phyloP scores from a whole-genome alignment of 306 rosid genomes.

The Trichosanthes cucumerina region DNA sequence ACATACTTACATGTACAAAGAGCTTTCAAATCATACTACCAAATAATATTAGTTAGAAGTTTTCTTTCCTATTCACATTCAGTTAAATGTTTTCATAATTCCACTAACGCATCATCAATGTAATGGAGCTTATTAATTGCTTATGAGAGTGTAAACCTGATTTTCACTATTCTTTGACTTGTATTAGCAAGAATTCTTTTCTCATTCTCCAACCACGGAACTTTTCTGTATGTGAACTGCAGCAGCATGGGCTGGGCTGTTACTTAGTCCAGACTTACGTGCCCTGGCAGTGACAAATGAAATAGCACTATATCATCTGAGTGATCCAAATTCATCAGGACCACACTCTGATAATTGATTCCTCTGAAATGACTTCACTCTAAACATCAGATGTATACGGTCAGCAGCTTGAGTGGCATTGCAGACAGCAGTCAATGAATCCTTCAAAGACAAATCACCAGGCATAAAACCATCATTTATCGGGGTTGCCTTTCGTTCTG shows the following conservation, averaged over 20 bases:
- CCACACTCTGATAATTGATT: conserved; percentile 32
- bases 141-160: conserved; percentile 41
- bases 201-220: conserved; percentile 88
- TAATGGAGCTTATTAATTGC: conserved; percentile 1
- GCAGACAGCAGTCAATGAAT: conserved; percentile 70
- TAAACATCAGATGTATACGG: conserved; percentile 61
- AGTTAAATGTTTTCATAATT: neutral
- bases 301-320: conserved; percentile 42
- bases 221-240: conserved; percentile 81
- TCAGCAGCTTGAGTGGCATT: conserved; percentile 86
- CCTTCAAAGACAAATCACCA: conserved; percentile 55
- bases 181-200: conserved; percentile 72
- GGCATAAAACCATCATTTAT: conserved; percentile 35
- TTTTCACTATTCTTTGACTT: conserved; percentile 83
- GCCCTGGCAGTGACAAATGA: conserved; percentile 41
- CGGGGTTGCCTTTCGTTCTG: conserved; percentile 66
- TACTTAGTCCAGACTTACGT: conserved; percentile 36
- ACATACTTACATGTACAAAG: neutral
- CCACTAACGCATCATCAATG: neutral
- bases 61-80: neutral
- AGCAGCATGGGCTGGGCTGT: conserved; percentile 45
- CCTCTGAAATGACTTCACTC: conserved; percentile 77
- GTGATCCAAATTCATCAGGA: conserved; percentile 39
- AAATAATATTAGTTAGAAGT: neutral
- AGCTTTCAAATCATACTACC: neutral